Base-by-base conservation (phyloP, 352 stramenopile species). In the Phytophthora rubi region DNA sequence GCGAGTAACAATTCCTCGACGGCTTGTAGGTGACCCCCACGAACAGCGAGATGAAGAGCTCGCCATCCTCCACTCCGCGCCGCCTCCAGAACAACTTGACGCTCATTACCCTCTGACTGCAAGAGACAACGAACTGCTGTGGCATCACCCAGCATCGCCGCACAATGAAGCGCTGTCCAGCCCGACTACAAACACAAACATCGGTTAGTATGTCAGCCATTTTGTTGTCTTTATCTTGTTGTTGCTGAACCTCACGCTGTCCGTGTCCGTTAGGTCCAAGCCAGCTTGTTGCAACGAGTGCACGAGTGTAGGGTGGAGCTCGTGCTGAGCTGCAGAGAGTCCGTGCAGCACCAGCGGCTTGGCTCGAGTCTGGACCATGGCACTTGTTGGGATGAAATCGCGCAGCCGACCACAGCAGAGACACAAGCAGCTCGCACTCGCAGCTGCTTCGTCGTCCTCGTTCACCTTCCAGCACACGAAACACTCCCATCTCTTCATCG, bases 391-490 rank as follows among this genome's bases (percentile, higher is more conserved):
- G 12, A 57, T 52, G 37, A 71, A 86, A 16, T 56, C 69, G n/a
- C 70, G 66, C 1, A 64, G 58, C 0, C 79, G 75, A 12, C 70
- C 69, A 48, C 79, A 86, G 54, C 76, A 75, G 0, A 18, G 32
- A 52, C 68, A 75, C 1, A 67, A 6, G 21, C 48, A 66, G n/a
- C 2, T 56, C 18, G 23, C 51, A 70, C 56, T 21, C 5, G 37
- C 68, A 75, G 7, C 13, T n/a, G 6, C 53, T 58, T 32, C 58
- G 0, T 67, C 63, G 3, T 44, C 28, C 7, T 68, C 56, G 47
- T 86, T 86, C 32, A 62, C 10, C 33, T 86, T 80, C 64, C 65
- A 79, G 53, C 79, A 86, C 18, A 86, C 42, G 57, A 80, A 79
- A 32, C 79, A 86, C 56, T 79, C 70, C 79, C 79, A 86, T 28